A percentile compares a stretch with the other conserved stretches of the same genome.
Evolutionary conservation across 108 stramenopile genomes (phyloP).

Genomic region (Cylindrotheca closterium): DNA sequence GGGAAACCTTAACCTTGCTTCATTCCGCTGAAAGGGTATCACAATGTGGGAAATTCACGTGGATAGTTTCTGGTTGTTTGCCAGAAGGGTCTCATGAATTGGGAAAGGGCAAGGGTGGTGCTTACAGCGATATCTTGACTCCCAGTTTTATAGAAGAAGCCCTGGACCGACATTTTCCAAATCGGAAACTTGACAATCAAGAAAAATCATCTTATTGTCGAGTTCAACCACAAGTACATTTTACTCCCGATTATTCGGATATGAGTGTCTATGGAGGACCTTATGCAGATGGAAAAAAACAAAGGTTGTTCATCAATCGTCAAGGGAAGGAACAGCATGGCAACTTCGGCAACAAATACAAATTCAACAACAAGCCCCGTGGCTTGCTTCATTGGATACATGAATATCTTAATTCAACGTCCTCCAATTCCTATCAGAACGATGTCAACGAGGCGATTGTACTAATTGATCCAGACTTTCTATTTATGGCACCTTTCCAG

Average conservation of each 20-base stretch:
- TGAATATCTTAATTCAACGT: not conserved
- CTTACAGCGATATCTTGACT: conserved; percentile 37
- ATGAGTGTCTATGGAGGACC: conserved; percentile 51
- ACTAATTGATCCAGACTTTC: conserved; percentile 57
- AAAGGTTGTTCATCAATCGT: conserved; percentile 31
- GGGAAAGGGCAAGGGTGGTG: conserved; percentile 39
- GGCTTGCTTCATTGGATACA: conserved; percentile 45
- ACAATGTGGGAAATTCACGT: conserved; percentile 48
- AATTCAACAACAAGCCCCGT: conserved; percentile 59
- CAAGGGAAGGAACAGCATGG: conserved; percentile 24
- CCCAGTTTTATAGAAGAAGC: conserved; percentile 21
- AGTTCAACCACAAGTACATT: conserved; percentile 42
- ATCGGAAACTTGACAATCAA: not conserved
- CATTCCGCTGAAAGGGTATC: conserved; percentile 40
- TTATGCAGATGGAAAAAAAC: conserved; percentile 42
- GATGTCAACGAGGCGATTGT: conserved; percentile 42
- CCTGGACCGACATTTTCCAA: conserved; percentile 39
- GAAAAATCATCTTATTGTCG: conserved; percentile 10
- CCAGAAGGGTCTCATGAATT: not conserved
- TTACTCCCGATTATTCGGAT: conserved; percentile 50
- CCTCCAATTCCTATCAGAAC: conserved; percentile 20
- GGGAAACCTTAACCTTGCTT: conserved; percentile 43
- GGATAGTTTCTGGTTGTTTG: conserved; percentile 49
- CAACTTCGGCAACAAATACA: conserved; percentile 47
- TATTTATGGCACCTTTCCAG: conserved; percentile 47